Conservation (phyloP, 768 basidiomycete genomes). For the Xerocomus potaroensis region DNA sequence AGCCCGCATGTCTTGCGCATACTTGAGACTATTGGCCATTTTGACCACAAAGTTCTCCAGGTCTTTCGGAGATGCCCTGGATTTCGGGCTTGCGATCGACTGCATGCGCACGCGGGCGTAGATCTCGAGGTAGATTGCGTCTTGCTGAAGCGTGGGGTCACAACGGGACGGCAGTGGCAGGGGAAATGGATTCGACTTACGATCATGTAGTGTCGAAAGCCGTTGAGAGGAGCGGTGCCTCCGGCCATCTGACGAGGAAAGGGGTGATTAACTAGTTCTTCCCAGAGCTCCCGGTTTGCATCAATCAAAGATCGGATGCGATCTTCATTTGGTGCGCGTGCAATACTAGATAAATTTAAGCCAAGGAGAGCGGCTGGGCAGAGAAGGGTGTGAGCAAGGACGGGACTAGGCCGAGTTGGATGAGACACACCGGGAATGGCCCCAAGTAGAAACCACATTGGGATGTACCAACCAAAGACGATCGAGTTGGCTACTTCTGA, state of each 20-base stretch:
- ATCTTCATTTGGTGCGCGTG: background rate
- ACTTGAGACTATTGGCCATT: background rate
- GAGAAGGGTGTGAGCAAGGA: background rate
- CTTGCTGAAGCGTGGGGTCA: background rate
- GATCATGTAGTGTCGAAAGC: background rate
- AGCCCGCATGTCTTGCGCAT: background rate
- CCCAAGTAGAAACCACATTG: background rate
- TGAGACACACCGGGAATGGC: background rate
- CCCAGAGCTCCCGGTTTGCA: background rate
- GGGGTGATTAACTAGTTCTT: background rate
- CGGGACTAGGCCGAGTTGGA: background rate
- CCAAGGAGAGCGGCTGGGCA: background rate
- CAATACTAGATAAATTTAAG: background rate
- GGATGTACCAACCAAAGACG: background rate
- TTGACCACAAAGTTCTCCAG: background rate
- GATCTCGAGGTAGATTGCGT: background rate
- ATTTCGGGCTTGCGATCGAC: background rate
- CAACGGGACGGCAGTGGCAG: too few species aligned
- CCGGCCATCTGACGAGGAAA: background rate
- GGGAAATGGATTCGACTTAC: background rate
- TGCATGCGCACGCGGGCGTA: background rate
- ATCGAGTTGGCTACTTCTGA: background rate
- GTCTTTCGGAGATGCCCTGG: background rate
- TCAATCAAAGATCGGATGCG: background rate
- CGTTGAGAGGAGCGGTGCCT: background rate